phyloP scores from a whole-genome alignment of 257 asterid species.

The Schizonepeta tenuifolia region DNA sequence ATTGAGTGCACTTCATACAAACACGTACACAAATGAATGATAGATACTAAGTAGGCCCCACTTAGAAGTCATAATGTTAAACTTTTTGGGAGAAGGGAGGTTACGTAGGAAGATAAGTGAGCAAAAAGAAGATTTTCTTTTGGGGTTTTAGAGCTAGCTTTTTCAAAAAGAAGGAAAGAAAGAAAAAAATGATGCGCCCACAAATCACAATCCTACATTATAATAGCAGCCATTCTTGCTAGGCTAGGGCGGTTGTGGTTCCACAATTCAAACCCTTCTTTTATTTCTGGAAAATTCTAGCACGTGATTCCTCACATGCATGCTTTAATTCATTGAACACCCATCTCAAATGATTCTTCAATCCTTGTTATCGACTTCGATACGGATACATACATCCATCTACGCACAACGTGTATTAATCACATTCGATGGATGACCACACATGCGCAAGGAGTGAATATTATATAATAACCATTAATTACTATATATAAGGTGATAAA shows the following conservation, averaged over 20 bases:
- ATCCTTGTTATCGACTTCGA: neutral
- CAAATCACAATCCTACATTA: constrained; percentile 32
- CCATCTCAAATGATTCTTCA: constrained; percentile 30
- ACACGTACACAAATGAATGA: no score
- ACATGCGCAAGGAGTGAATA: no score
- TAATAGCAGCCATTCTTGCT: constrained; percentile 20
- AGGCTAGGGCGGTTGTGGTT: constrained; percentile 24
- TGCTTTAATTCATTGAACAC: constrained; percentile 36
- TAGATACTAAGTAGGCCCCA: neutral
- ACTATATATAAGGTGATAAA: no score
- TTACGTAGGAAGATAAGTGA: constrained; percentile 11
- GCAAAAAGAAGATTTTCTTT: constrained; percentile 25
- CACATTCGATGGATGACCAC: no score
- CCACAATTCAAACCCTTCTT: constrained; percentile 28
- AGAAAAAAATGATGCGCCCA: constrained; percentile 9
- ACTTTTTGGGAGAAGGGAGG: constrained; percentile 31
- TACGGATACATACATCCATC: neutral
- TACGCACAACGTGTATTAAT: no score
- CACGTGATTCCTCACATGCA: constrained; percentile 39
- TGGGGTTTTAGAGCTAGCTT: constrained; percentile 26
- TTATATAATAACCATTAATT: no score
- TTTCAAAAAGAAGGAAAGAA: neutral
- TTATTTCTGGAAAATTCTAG: constrained; percentile 21
- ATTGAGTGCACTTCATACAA: no score
- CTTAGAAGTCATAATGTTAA: neutral